Conservation (phyloP, 2,329 filamentous ascomycete genomes). For the Aureobasidium zeae region DNA sequence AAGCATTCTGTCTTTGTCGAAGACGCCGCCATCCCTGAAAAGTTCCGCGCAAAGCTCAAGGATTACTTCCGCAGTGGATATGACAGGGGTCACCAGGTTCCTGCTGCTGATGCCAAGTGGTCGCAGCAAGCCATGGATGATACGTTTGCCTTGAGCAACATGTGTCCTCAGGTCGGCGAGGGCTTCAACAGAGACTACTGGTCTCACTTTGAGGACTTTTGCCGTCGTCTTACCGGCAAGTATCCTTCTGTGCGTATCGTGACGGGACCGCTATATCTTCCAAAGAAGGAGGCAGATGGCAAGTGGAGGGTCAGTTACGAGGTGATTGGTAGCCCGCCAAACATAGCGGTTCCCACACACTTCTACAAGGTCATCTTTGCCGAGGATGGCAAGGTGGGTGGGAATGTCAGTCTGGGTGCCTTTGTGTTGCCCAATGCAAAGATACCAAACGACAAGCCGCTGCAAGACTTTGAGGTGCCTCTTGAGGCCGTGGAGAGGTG, state of each 20-base stretch:
- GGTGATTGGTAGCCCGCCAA: conserved; percentile 86
- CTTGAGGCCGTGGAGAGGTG: conserved; percentile 72
- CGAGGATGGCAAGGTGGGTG: conserved; percentile 60
- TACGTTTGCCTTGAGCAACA: conserved; percentile 88
- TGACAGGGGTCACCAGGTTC: conserved; percentile 93
- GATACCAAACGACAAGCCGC: conserved; percentile 78
- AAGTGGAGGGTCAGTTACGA: conserved; percentile 97
- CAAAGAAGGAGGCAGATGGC: conserved; percentile 71
- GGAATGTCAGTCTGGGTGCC: conserved; percentile 79
- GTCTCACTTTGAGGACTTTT: conserved; percentile 98
- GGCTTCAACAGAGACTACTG: conserved; percentile 99
- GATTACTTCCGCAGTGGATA: conserved; percentile 95
- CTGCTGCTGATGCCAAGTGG: conserved; percentile 94
- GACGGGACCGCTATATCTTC: conserved; percentile 88
- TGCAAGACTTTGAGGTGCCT: conserved; percentile 90
- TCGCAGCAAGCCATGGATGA: conserved; percentile 88
- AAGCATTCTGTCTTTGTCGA: conserved; percentile 76
- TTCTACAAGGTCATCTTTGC: conserved; percentile 99
- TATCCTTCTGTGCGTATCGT: conserved; percentile 88
- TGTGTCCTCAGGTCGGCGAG: conserved; percentile 96
- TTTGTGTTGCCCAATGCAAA: conserved; percentile 90
- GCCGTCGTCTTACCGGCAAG: conserved; percentile 64
- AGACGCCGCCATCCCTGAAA: conserved; percentile 66
- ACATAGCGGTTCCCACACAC: conserved; percentile 91
- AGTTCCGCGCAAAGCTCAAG: conserved; percentile 81